Percentiles rank a stretch among this genome's conserved stretches.
Conservation (phyloP, 2,329 filamentous ascomycete species). For the Sporothrix mexicana region DNA sequence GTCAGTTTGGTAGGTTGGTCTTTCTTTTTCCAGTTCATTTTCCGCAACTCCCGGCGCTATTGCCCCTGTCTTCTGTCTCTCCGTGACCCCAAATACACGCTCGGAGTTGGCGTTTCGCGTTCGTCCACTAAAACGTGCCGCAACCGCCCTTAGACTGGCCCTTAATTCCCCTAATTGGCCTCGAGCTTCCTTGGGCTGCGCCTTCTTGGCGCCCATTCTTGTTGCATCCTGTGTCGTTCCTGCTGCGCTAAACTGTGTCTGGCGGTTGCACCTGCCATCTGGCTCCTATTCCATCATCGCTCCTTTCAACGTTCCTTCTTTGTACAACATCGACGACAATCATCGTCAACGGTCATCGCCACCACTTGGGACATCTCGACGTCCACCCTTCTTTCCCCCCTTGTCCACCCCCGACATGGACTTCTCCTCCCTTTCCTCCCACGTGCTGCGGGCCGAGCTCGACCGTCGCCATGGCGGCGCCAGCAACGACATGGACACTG, state of each 20-base stretch:
- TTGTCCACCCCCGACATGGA: constrained; percentile 4
- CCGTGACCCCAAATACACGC: not conserved
- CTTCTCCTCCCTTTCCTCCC: constrained; percentile 47
- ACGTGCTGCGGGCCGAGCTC: constrained; percentile 59
- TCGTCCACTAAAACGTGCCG: constrained; percentile 7
- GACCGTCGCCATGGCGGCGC: constrained; percentile 51
- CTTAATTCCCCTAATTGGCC: not conserved
- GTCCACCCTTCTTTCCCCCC: too few species aligned
- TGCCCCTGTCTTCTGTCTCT: not conserved
- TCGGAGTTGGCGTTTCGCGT: not conserved
- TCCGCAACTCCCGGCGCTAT: constrained; percentile 11
- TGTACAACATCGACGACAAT: not conserved
- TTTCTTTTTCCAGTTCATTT: too few species aligned
- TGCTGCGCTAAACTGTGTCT: not conserved
- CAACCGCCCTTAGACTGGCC: too few species aligned
- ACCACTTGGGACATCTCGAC: not conserved
- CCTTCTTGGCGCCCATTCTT: not conserved
- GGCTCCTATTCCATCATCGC: constrained; percentile 7
- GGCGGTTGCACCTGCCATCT: constrained; percentile 14
- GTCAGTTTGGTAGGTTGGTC: too few species aligned
- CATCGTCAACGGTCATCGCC: not conserved
- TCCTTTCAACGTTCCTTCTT: not conserved
- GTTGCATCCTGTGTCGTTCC: too few species aligned
- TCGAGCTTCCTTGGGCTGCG: not conserved
- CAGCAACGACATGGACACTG: constrained; percentile 42